Evolutionary conservation across 108 stramenopile genomes (phyloP), one percentile per base, ranked within the genome.

Genomic region (Stephanodiscus triporus): DNA sequence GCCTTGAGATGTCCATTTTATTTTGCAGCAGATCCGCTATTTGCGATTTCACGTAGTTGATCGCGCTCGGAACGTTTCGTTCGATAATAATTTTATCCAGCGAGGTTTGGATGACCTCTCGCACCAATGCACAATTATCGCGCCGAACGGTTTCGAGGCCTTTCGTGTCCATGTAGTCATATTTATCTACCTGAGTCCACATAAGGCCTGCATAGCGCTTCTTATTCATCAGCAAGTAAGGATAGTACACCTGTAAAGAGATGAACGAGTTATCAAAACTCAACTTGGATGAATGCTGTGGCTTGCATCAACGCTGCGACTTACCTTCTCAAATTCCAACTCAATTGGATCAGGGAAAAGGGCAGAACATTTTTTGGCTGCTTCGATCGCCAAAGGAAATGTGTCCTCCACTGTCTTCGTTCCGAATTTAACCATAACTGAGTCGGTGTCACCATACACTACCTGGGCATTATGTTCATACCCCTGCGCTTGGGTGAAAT

Each of bases 391-490:
- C 36, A 98, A 83, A 20, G 96, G 94, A 85, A 99, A 98, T 14
- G 97, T 91, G 30, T 97, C 97, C 50, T 82, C 84, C 13, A 98
- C 97, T 43, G 91, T 97, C 63, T 74, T 81, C 19, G 85, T 82
- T n/a, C 98, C 98, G 79, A 99, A 99, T 72, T 98, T 98, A 22
- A 99, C 96, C 97, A 99, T 98, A 38, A 99, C 99, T 29, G 96
- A 97, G 78, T 98, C 98, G 16, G 98, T 98, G 71, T 98, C 98
- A 60, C 98, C 98, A 72, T 99, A 98, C 14, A 99, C 92, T n/a
- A 99, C 98, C 58, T 93, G 83, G 0, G 99, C 98, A 82, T 98
- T 86, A 63, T 95, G 69, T 32, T 91, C 66, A 75, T 91, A 98
- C 43, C 99, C 99, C 78, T 98, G 97, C 32, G 93, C 95, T 19